Evolutionary conservation across 78 protist genomes (phyloP), one percentile per base, ranked within the genome.

Genomic region (Chrysochromulina tobinii): DNA sequence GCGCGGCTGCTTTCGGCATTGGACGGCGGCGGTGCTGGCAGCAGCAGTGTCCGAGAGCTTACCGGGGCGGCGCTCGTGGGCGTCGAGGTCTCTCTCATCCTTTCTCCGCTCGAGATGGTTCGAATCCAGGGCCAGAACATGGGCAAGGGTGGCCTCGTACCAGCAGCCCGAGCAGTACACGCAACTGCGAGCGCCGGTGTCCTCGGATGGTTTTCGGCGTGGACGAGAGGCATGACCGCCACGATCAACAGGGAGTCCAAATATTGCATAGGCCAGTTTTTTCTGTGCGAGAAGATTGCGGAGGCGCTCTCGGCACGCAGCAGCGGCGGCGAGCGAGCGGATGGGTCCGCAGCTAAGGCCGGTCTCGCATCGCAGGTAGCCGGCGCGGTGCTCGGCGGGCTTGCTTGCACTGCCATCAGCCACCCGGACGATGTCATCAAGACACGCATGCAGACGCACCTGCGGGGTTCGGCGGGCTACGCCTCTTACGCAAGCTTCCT

Each of bases 361-460:
- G 23, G 72, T 12, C 72, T 66, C 8, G 4, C 8, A 20, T 20
- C 15, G 8, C 72, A 18, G 27, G 23, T 66, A 4, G 72, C 50
- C 3, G 77, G 77, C 27, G 77, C 77, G 11, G 50, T 68, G 12
- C 50, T 21, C 15, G 77, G 77, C 2, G 77, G 77, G 8, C 12
- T 68, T 15, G 12, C 12, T n/a, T 68, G 77, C 77, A 68, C 77
- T 11, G 50, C 12, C 12, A 14, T 68, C 23, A 9, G 21, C 51
- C 77, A 68, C 50, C 77, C 77, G 11, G 77, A 68, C 77, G 77
- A 68, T 50, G 77, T 68, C 77, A 68, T 68, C 77, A 68, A 68
- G 77, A 68, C 77, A 14, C 77, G 77, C 8, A 68, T 68, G 77
- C 77, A 68, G 77, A 68, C 77, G 27, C 77, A 68, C 50, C 12